A percentile compares a stretch with the other conserved stretches of the same genome.
These are phyloP conservation scores for Cladosporium cucumerinum DNA, from an alignment of 2,329 filamentous ascomycete genomes.

Conservation along the genomic window DNA sequence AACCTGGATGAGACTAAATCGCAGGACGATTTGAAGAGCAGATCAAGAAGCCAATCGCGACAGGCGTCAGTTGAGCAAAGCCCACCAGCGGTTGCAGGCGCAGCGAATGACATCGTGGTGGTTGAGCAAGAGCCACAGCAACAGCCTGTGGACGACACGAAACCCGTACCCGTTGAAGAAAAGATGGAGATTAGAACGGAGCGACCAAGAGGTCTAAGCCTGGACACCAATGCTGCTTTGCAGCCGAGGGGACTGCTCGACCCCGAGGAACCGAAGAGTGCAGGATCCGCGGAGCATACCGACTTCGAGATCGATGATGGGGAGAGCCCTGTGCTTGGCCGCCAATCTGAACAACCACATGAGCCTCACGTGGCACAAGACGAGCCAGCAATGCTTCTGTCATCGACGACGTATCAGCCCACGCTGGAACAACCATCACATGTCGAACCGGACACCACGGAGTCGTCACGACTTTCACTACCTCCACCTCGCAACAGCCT, in stretches of 20 bases:
- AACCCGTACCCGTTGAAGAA: background rate
- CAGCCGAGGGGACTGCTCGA: constrained; percentile 16
- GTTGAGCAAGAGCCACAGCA: constrained; percentile 17
- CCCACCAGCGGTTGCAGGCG: constrained; percentile 42
- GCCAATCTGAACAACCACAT: background rate
- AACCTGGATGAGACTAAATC: constrained; percentile 64
- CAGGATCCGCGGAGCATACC: constrained; percentile 37
- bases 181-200: background rate
- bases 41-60: constrained; percentile 22
- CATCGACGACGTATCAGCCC: constrained; percentile 3
- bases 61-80: constrained; percentile 9
- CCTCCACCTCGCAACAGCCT: constrained; percentile 20
- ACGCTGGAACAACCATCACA: background rate
- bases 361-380: background rate
- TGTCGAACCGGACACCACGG: background rate
- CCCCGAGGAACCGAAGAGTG: constrained; percentile 29
- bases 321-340: constrained; percentile 57
- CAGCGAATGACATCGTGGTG: constrained; percentile 6
- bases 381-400: constrained; percentile 1
- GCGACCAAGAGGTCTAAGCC: constrained; percentile 22
- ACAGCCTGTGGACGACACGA: constrained; percentile 18
- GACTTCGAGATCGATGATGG: constrained; percentile 54
- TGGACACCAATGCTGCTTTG: constrained; percentile 26
- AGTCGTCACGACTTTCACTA: background rate
- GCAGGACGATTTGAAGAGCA: constrained; percentile 19